Percentiles rank a stretch among this genome's conserved stretches.
phyloP scores from a whole-genome alignment of 805 yeast species.

The Isabelozyma rhagii region DNA sequence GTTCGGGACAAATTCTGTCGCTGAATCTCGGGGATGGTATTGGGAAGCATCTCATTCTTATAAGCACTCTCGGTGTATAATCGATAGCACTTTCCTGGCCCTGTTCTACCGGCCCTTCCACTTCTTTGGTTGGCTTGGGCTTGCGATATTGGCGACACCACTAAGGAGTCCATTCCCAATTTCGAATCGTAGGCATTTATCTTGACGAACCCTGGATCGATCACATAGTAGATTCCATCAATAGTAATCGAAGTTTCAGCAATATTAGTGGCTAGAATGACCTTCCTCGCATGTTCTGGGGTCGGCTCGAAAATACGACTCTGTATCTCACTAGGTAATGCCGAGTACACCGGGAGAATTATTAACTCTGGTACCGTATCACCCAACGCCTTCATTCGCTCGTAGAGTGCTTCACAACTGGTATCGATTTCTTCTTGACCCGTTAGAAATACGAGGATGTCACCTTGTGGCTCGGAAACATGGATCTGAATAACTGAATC shows the following conservation, averaged over 20 bases:
- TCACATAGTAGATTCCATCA: slow-evolving; percentile 86
- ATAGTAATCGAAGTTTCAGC: slow-evolving; percentile 97
- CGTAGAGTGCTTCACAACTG: slow-evolving; percentile 69
- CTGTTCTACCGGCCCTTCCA: slow-evolving; percentile 97
- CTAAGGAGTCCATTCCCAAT: slow-evolving; percentile 85
- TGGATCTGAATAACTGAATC: slow-evolving; percentile 88
- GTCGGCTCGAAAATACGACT: slow-evolving; percentile 86
- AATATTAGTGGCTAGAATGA: slow-evolving; percentile 90
- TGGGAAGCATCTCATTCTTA: slow-evolving; percentile 71
- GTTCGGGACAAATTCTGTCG: slow-evolving; percentile 84
- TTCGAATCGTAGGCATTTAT: slow-evolving; percentile 84
- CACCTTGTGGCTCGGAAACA: slow-evolving; percentile 73
- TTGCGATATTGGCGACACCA: slow-evolving; percentile 82
- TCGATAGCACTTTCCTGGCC: slow-evolving; percentile 92
- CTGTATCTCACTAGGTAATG: slow-evolving; percentile 88
- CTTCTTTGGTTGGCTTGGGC: slow-evolving; percentile 96
- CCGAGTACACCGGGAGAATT: slow-evolving; percentile 85
- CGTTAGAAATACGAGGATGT: slow-evolving; percentile 75
- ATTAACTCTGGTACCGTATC: slow-evolving; percentile 60
- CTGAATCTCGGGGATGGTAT: slow-evolving; percentile 87
- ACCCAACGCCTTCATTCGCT: slow-evolving; percentile 63
- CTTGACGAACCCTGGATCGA: slow-evolving; percentile 94
- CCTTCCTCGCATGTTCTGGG: slow-evolving; percentile 78
- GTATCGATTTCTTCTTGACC: slow-evolving; percentile 97
- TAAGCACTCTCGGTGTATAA: slow-evolving; percentile 85